phyloP scores from a whole-genome alignment of 192 early-diverging fungal species.

The Phlyctochytrium bullatum region DNA sequence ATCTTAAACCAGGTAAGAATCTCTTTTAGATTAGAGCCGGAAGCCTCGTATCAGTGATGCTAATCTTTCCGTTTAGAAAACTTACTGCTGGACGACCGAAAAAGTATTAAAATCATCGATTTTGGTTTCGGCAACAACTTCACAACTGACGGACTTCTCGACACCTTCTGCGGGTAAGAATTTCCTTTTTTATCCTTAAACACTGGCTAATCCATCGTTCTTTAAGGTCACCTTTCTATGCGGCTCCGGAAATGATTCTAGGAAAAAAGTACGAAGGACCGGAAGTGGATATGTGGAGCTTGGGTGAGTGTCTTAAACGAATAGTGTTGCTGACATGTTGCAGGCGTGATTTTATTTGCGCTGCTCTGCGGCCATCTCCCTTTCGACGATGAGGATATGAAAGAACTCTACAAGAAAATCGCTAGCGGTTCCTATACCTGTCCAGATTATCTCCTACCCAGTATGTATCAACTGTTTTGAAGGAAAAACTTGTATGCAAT shows the following conservation, averaged over 20 bases:
- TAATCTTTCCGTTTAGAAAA: slow-evolving; percentile 57
- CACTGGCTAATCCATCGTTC: no score
- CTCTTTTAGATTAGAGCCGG: neutral
- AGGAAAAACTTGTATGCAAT: no score
- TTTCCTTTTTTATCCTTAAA: no score
- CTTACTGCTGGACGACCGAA: slow-evolving; percentile 70
- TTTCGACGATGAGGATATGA: slow-evolving; percentile 96
- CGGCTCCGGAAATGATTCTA: slow-evolving; percentile 79
- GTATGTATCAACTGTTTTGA: no score
- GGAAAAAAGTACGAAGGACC: slow-evolving; percentile 81
- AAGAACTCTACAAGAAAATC: slow-evolving; percentile 56
- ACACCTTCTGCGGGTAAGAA: slow-evolving; percentile 66
- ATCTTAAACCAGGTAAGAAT: neutral
- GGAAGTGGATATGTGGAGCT: slow-evolving; percentile 99
- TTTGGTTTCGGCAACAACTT: slow-evolving; percentile 73
- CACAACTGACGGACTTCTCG: slow-evolving; percentile 53
- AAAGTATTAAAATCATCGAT: slow-evolving; percentile 83
- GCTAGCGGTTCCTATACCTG: slow-evolving; percentile 60
- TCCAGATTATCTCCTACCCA: slow-evolving; percentile 59
- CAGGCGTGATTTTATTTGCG: slow-evolving; percentile 84
- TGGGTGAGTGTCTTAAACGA: slow-evolving; percentile 57
- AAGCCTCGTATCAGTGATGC: slow-evolving; percentile 12
- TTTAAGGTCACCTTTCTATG: slow-evolving; percentile 62
- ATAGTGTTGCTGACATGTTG: neutral
- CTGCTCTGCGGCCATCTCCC: slow-evolving; percentile 92